phyloP scores from a whole-genome alignment of 148 eudicot genomes.

The Heliosperma pusillum region DNA sequence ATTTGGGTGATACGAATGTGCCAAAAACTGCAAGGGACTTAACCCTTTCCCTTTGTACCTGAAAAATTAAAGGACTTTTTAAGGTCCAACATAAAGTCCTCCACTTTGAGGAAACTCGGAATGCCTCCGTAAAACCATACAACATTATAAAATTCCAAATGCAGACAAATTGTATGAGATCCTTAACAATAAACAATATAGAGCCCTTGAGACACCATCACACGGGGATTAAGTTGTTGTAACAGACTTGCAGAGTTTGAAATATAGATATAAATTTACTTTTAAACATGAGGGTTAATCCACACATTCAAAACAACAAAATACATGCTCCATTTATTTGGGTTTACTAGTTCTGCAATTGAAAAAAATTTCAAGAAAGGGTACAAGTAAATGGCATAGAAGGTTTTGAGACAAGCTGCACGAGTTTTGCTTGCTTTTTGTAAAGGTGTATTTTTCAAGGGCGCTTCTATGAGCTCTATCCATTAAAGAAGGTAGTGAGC shows the following conservation, averaged over 20 bases:
- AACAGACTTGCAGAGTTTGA: background rate
- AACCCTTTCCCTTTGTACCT: slow-evolving; percentile 67
- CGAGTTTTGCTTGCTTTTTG: background rate
- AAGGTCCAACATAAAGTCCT: background rate
- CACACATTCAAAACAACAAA: background rate
- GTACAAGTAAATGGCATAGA: background rate
- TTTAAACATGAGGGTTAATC: background rate
- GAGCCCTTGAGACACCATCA: background rate
- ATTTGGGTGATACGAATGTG: slow-evolving; percentile 76
- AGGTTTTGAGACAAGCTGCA: background rate
- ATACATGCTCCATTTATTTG: background rate
- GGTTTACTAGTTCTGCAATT: background rate
- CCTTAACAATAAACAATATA: background rate
- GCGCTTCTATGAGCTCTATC: background rate
- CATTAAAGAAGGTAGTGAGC: background rate
- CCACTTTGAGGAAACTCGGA: background rate
- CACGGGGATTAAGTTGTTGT: background rate
- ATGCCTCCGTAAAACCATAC: background rate
- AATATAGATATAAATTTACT: background rate
- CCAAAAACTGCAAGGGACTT: slow-evolving; percentile 88
- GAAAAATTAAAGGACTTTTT: slow-evolving; percentile 4
- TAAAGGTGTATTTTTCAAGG: background rate
- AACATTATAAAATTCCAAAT: background rate
- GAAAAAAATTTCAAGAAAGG: background rate
- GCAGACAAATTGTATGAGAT: background rate